Base-by-base conservation (phyloP, 2,329 filamentous ascomycete species). In the Rutstroemia sp. region DNA sequence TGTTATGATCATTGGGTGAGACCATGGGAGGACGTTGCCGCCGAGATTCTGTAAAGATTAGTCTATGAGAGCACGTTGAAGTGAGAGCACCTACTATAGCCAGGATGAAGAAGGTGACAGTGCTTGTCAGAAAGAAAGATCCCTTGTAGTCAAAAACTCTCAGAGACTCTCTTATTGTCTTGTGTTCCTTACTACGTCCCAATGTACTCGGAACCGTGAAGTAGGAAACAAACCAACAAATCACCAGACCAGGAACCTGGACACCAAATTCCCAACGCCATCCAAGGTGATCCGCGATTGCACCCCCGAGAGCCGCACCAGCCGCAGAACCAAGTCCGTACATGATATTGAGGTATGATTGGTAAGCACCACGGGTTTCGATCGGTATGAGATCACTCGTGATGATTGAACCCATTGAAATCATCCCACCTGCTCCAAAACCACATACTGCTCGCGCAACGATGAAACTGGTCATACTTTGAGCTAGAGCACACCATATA, bases 351-450 rank as follows among this genome's bases (percentile, higher is more conserved):
- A 88, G 79, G 62, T 85, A 83, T 14, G 84, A 84, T 68, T 92
- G 88, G 63, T 88, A 92, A 4, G 80, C 79, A 3, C 87, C 88
- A 76, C 59, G 63, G 25, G 70, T 69, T 49, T 87, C 80, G 61
- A 91, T 87, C 1, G 85, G 85, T 38, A 92, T 86, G 49, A 90
- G 71, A 68, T 91, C 87, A 56, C 84, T 87, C 18, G 85, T 82
- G 59, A 90, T 82, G 54, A 91, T 88, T 5, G 78, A 82, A 1
- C 81, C 85, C 73, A 90, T 76, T 1, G 83, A 81, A 71, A 88
- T 79, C 49, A 87, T 77, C 0, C 86, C 87, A 0, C 87, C 88
- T 0, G 87, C 88, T 1, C 87, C 88, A 4, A 92, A 70, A 0
- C 88, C 88, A 59, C 86, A 88, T 6, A 87, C 72, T 0, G 87